Base-by-base conservation (phyloP, 345 rosid genomes). In the Salix brachista region DNA sequence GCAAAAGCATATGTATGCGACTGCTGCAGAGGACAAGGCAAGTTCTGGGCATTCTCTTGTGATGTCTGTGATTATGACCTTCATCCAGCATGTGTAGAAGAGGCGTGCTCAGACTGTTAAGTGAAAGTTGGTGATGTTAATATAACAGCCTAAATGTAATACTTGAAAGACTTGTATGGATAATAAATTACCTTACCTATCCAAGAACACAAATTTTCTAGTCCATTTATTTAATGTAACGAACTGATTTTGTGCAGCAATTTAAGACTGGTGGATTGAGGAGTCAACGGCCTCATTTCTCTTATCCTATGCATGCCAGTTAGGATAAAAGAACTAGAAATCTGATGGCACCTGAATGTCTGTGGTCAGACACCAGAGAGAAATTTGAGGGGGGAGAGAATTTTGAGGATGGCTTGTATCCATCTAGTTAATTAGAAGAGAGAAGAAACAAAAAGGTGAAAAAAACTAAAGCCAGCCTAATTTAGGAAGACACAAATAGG, bases 11-110 rank as follows among this genome's bases (percentile, higher is more conserved):
- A 90, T 60, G 89, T 89, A 5, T 91, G 96, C 21, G 91, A 92
- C 72, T 84, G 58, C 42, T 91, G 94, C 82, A 89, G 83, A 75
- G 79, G 75, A 67, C 86, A 80, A 79, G 96, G 96, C 34, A 83
- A 85, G 87, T 92, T 89, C 77, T 92, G 97, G 97, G 86, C 97
- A 21, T 89, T 91, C 77, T 89, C 94, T 16, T 92, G 96, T 37
- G 83, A 84, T 46, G 90, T 84, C 52, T 91, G 96, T 32, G 88
- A 92, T 79, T 91, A 90, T 62, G 96, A 92, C 66, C 97, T 91
- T 77, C 97, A 92, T 80, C 97, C 96, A 23, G 76, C 84, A 36
- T 89, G 97, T 80, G 82, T 86, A 65, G 87, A 86, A 73, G 83
- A 85, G 80, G 58, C 79, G 70, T 64, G 64, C 32, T 14, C 11